Evolutionary conservation across 352 stramenopile genomes (phyloP), one percentile per base, ranked within the genome.

Genomic region (Pythium chondricola): DNA sequence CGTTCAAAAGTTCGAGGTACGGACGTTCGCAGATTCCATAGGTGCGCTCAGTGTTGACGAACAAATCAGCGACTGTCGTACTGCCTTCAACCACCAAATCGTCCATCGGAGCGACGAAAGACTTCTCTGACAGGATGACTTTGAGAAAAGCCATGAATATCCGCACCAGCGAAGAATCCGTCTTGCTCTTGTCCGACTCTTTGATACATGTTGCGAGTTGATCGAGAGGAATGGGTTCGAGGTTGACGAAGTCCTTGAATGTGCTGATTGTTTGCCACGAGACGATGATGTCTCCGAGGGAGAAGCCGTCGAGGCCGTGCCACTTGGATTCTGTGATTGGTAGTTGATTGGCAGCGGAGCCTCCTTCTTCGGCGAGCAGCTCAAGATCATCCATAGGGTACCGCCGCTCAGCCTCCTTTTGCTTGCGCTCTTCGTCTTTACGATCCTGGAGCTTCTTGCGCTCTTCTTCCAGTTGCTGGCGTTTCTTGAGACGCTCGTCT

Each of bases 11-110:
- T 22, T 89, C 80, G n/a, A 67, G 59, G 49, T 81, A 77, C 2
- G 66, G 64, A 35, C 73, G 71, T 39, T 88, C 75, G 24, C 75
- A 88, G 46, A 86, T 80, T 2, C 81, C 81, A 39, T 92, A 92
- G 2, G 74, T 88, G 27, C 73, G 62, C 48, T 88, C 78, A 20
- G 59, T 77, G 39, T 74, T 86, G 17, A 77, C 51, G 39, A 90
- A 90, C 45, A 90, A 42, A 62, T 90, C 78, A 3, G 78, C 84
- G 20, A 90, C 78, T 16, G 84, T 88, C 37, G 82, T 88, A 36
- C 83, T 88, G 13, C 78, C 75, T 69, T 90, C 78, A 32, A 90
- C 78, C 30, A 85, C 73, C 10, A 90, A 61, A 48, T 90, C 78
- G 48, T 87, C 75, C 52, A 87, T 65, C 13, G 70, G 55, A 20